phyloP scores from a whole-genome alignment of 2,329 filamentous ascomycete genomes.

The Claviceps pazoutovae region DNA sequence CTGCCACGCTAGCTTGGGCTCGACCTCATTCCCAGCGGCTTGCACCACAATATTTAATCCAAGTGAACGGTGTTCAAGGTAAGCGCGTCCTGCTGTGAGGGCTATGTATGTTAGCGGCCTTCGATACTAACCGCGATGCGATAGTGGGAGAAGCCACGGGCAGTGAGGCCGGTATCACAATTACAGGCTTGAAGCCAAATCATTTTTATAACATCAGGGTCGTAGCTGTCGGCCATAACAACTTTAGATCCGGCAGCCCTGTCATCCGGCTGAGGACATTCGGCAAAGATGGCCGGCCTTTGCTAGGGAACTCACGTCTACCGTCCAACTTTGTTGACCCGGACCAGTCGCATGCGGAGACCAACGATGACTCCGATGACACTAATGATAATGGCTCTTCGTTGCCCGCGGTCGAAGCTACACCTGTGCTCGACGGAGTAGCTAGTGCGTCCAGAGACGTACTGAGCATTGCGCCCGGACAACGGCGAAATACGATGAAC shows the following conservation, averaged over 20 bases:
- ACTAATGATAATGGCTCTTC: slow-evolving; percentile 33
- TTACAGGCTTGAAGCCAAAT: slow-evolving; percentile 72
- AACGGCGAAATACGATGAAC: slow-evolving; percentile 44
- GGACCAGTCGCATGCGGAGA: slow-evolving; percentile 28
- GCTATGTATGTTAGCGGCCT: not conserved
- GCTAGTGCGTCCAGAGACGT: slow-evolving; percentile 50
- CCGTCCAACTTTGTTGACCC: slow-evolving; percentile 42
- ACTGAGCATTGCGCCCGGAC: slow-evolving; percentile 29
- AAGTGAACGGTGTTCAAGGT: slow-evolving; percentile 89
- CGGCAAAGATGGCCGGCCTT: slow-evolving; percentile 48
- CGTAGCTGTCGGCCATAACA: slow-evolving; percentile 78
- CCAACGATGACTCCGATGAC: slow-evolving; percentile 29
- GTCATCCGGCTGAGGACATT: slow-evolving; percentile 75
- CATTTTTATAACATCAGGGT: slow-evolving; percentile 91
- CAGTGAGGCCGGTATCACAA: slow-evolving; percentile 53
- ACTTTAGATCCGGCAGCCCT: slow-evolving; percentile 80
- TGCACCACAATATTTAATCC: slow-evolving; percentile 77
- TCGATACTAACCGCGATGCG: not conserved
- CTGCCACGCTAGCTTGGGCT: slow-evolving; percentile 85
- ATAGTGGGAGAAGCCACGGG: slow-evolving; percentile 65
- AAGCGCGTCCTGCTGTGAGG: slow-evolving; percentile 18
- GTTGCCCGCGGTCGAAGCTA: slow-evolving; percentile 47
- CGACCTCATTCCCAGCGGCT: slow-evolving; percentile 50
- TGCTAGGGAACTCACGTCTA: slow-evolving; percentile 40
- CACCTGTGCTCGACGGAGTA: slow-evolving; percentile 45